Evolutionary conservation across 1,139 yeast species (phyloP).

Genomic region (Eremothecium cymbalariae): DNA sequence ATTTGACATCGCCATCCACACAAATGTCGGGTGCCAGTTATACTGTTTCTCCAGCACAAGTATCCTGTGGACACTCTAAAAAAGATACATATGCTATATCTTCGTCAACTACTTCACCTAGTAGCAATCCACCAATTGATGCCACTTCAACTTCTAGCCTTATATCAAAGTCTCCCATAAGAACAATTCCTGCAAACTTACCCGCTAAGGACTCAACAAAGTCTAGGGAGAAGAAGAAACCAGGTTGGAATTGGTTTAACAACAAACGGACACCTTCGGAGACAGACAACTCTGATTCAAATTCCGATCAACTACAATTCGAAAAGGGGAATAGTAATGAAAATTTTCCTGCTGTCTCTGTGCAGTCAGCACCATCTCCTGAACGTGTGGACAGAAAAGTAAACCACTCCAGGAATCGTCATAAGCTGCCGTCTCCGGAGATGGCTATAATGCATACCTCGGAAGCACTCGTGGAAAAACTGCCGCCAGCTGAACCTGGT

Average conservation of each 20-base stretch:
- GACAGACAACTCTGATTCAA: neutral
- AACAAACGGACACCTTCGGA: slow-evolving; percentile 3
- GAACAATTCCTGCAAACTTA: neutral
- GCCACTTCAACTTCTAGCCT: neutral
- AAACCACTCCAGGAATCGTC: slow-evolving; percentile 24
- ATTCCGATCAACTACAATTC: neutral
- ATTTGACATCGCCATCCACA: neutral
- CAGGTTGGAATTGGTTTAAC: slow-evolving; percentile 17
- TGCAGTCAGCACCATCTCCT: too few species aligned
- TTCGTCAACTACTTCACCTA: slow-evolving; percentile 1
- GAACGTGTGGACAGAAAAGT: too few species aligned
- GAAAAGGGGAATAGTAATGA: slow-evolving; percentile 4
- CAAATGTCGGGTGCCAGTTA: neutral
- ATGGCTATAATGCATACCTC: slow-evolving; percentile 6
- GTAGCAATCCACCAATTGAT: neutral
- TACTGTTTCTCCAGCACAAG: neutral
- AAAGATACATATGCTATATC: neutral
- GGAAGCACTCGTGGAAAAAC: slow-evolving; percentile 7
- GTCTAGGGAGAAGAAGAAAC: slow-evolving; percentile 13
- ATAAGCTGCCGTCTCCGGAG: slow-evolving; percentile 15
- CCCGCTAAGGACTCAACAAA: slow-evolving; percentile 4
- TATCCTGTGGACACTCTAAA: neutral
- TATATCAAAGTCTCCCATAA: neutral
- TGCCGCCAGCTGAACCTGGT: neutral
- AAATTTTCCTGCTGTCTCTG: neutral